Evolutionary conservation across 2,329 filamentous ascomycete genomes (phyloP).

Genomic region (Talaromyces sp.): DNA sequence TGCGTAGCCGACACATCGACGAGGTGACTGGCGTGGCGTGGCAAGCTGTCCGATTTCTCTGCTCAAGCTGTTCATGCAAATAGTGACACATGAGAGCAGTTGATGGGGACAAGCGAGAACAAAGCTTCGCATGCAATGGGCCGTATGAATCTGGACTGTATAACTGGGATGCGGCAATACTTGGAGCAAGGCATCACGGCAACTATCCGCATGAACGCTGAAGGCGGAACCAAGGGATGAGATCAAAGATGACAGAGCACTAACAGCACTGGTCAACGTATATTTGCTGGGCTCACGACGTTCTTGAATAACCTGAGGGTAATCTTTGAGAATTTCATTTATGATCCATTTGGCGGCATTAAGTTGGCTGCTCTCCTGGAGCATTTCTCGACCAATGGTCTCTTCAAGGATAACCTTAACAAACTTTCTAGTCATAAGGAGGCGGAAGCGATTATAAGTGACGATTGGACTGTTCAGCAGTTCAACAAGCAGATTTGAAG

Average conservation of each 20-base stretch:
- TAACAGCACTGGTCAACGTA: constrained; percentile 75
- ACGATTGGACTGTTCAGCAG: constrained; percentile 76
- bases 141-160: constrained; percentile 88
- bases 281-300: constrained; percentile 87
- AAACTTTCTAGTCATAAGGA: constrained; percentile 81
- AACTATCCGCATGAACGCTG: constrained; percentile 75
- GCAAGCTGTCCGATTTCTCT: constrained; percentile 80
- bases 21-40: constrained; percentile 74
- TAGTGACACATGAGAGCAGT: constrained; percentile 83
- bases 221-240: constrained; percentile 79
- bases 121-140: constrained; percentile 82
- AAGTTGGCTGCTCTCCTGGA: constrained; percentile 87
- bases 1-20: constrained; percentile 85
- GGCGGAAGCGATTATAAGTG: constrained; percentile 80
- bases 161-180: constrained; percentile 94
- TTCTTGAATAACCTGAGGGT: constrained; percentile 85
- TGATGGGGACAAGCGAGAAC: constrained; percentile 91
- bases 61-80: constrained; percentile 94
- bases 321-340: constrained; percentile 90
- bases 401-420: constrained; percentile 82
- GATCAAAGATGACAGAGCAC: constrained; percentile 78
- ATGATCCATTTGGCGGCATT: constrained; percentile 79
- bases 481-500: constrained; percentile 78
- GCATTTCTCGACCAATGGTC: constrained; percentile 75
- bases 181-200: constrained; percentile 84